Evolutionary conservation across 495 filamentous ascomycete species (phyloP), one percentile per base, ranked within the genome.

Genomic region (Cryomyces antarcticus): DNA sequence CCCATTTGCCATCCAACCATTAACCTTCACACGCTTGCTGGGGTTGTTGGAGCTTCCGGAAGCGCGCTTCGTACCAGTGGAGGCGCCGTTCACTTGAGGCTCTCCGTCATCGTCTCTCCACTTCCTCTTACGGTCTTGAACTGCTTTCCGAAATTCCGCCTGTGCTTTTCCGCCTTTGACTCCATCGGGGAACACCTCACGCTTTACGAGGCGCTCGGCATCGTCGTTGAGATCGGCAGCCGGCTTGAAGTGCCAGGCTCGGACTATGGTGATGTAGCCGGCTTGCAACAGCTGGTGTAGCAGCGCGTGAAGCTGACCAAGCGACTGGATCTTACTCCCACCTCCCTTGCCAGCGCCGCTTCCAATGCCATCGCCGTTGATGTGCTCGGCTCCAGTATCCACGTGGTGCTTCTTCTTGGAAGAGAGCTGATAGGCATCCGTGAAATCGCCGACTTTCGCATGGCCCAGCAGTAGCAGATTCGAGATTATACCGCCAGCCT

Each of bases 381-480:
- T 53, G 34, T 50, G 42, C 10, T 49, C 7, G 9, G n/a, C 44
- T 28, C 27, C 36, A 7, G 31, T 37, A n/a, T 48, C 43, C 30
- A 49, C 30, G 11, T 41, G 43, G 28, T 43, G 53, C 17, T 24
- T 39, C 5, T 41, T 39, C 28, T 44, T 43, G 5, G 41, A 58
- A 27, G 49, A 42, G 13, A 49, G 30, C 17, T 41, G 47, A 45
- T 65, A 66, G 10, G 61, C 59, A 7, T 64, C 52, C n/a, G 46
- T 62, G 12, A 96, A 69, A 49, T 93, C 76, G 12, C 63, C 63
- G 33, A 94, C 67, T 47, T 73, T 71, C 3, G 76, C 76, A 57
- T 93, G 80, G 5, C 89, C 89, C 17, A 81, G 69, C 31, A 75
- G 65, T 30, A 93, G 61, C 7, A 96, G 70, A 39, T 78, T 76